Evolutionary conservation across 257 asterid species (phyloP).

Genomic region (Nicotiana benthamiana): DNA sequence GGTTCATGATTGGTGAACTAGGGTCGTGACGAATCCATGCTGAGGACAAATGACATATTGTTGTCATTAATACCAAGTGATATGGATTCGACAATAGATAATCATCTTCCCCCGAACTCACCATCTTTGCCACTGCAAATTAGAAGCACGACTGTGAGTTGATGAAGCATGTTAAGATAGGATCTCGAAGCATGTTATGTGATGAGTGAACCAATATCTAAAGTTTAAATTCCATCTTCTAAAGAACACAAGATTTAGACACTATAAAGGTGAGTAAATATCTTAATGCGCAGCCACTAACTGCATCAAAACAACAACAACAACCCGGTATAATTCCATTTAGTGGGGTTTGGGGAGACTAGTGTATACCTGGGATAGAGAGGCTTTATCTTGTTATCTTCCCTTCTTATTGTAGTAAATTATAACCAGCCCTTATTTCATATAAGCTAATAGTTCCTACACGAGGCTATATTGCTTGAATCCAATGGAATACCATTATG

Average conservation of each 20-base stretch:
- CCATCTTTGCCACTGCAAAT: conserved; percentile 86
- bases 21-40: too few species aligned
- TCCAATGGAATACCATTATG: too few species aligned
- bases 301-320: background rate
- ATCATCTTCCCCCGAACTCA: conserved; percentile 75
- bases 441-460: too few species aligned
- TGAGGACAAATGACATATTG: conserved; percentile 1
- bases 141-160: conserved; percentile 4
- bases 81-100: conserved; percentile 82
- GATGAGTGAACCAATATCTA: background rate
- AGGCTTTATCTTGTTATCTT: too few species aligned
- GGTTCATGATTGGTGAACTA: too few species aligned
- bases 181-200: background rate
- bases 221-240: background rate
- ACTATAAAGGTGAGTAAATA: background rate
- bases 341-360: too few species aligned
- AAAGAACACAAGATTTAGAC: background rate
- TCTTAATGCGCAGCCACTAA: background rate
- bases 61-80: conserved; percentile 62
- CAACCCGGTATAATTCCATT: too few species aligned
- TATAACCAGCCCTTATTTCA: too few species aligned
- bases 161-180: background rate
- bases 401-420: too few species aligned
- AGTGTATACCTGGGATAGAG: too few species aligned
- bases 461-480: too few species aligned